A percentile compares a stretch with the other conserved stretches of the same genome.
Evolutionary conservation across 108 stramenopile genomes (phyloP).

Genomic region (Nitzschia sp.): DNA sequence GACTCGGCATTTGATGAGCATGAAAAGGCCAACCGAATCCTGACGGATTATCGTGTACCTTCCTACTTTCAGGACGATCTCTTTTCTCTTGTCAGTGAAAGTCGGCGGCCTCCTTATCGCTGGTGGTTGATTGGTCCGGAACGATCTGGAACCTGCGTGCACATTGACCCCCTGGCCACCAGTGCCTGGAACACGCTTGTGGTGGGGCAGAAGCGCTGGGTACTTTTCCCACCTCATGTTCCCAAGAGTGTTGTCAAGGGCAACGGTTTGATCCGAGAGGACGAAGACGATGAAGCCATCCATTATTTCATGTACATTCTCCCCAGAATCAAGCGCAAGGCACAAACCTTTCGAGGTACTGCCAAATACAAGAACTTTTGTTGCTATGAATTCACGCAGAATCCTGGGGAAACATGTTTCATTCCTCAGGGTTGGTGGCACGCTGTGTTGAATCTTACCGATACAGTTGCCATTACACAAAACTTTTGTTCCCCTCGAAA

Average conservation of each 20-base stretch:
- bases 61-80: conserved; percentile 93
- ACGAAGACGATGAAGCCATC: conserved; percentile 98
- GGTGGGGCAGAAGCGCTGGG: conserved; percentile 94
- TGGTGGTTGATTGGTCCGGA: conserved; percentile 94
- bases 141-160: conserved; percentile 90
- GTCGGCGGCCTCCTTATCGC: conserved; percentile 94
- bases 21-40: conserved; percentile 51
- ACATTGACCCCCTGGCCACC: conserved; percentile 96
- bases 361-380: conserved; percentile 66
- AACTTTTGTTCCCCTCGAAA: conserved; percentile 93
- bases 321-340: conserved; percentile 83
- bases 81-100: conserved; percentile 87
- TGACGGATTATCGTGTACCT: conserved; percentile 82
- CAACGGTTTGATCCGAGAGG: conserved; percentile 49
- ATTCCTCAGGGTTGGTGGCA: conserved; percentile 99
- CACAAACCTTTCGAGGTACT: conserved; percentile 37
- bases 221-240: conserved; percentile 92
- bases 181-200: conserved; percentile 98
- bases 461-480: conserved; percentile 95
- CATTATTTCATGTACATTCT: conserved; percentile 94
- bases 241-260: conserved; percentile 89
- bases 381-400: conserved; percentile 95
- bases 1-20: conserved; percentile 91
- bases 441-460: conserved; percentile 93
- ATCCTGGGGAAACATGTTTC: conserved; percentile 94